These are phyloP conservation scores for Didymella segeticola DNA, from an alignment of 2,329 filamentous ascomycete species.

Conservation along the genomic window DNA sequence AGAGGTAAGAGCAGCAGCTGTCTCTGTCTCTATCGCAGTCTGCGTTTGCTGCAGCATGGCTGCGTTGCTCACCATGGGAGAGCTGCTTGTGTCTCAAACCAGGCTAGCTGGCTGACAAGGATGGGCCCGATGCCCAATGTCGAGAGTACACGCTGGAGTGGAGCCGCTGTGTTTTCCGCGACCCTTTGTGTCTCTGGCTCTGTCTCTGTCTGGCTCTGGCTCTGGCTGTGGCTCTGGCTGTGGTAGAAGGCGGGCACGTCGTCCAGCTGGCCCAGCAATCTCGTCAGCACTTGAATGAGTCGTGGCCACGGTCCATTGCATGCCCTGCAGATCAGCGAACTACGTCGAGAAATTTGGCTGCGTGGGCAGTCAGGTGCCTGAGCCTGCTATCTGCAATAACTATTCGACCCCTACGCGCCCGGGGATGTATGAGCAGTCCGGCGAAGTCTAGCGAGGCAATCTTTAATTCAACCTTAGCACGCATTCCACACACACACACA, in stretches of 20 bases:
- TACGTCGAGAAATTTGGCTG: conserved; percentile 5
- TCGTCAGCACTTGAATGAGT: conserved; percentile 18
- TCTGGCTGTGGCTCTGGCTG: neutral
- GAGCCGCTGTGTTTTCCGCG: conserved; percentile 21
- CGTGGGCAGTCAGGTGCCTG: conserved; percentile 10
- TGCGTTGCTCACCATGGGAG: conserved; percentile 24
- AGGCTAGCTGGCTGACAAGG: conserved; percentile 35
- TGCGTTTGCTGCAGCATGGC: conserved; percentile 37
- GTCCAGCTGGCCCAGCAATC: conserved; percentile 18
- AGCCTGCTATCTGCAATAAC: neutral
- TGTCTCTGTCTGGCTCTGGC: too few species aligned
- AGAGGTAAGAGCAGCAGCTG: conserved; percentile 2
- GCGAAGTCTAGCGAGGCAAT: conserved; percentile 12
- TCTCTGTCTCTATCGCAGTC: conserved; percentile 11
- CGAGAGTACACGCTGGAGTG: conserved; percentile 10
- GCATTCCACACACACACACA: conserved; percentile 11
- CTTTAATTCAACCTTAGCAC: conserved; percentile 6
- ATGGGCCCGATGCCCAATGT: conserved; percentile 20
- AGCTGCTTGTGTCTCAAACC: conserved; percentile 32
- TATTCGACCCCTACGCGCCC: conserved; percentile 19
- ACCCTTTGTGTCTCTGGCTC: conserved; percentile 22
- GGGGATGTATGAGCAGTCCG: conserved; percentile 10
- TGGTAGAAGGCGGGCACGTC: neutral
- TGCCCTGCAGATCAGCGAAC: conserved; percentile 3
- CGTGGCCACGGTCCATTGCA: conserved; percentile 22